Evolutionary conservation across 768 basidiomycete genomes (phyloP), one percentile per base, ranked within the genome.

Genomic region (Boletus rubroflammeus): DNA sequence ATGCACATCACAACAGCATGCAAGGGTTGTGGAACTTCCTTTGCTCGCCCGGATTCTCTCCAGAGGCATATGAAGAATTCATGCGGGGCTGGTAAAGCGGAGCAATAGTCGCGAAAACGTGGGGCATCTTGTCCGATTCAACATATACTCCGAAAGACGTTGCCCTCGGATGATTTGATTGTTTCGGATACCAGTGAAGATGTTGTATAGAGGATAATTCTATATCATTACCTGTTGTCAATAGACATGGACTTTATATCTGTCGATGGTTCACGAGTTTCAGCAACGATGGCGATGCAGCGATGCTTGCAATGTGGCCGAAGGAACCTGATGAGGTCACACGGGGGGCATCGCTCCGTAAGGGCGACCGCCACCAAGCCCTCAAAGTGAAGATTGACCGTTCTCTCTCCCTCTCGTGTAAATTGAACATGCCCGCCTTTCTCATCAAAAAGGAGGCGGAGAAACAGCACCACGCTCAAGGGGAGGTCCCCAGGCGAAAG

Each of bases 41-140:
- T 70, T 53, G 67, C 67, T 21, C 64, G 67, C 23, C 45, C 3
- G 11, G 67, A 68, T 21, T 68, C 67, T 19, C 58, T 70, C 11
- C 66, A 55, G 47, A 57, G 67, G 3, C 67, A 68, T 5, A 39
- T 59, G 7, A 63, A 21, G 36, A 65, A 65, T 3, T 58, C 64
- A 6, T 59, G 64, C 7, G 62, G 35, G 11, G 40, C 42, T 6
- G 1, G 8, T 38, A 51, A 47, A 14, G 17, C 8, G 43, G 26
- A 32, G 6, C n/a, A 1, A 19, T 38, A 5, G 32, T 2, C 3
- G 8, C 1, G n/a, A 15, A 15, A n/a, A 23, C 5, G 8, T 25
- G 25, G n/a, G 28, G 14, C 5, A 23, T 3, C 19, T 17, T 15
- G 13, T 51, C 2, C 14, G 28, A 1, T 48, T 36, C 46, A 32